Evolutionary conservation across 208 protist species (phyloP), one percentile per base, ranked within the genome.

Genomic region (Crithidia acanthocephali): DNA sequence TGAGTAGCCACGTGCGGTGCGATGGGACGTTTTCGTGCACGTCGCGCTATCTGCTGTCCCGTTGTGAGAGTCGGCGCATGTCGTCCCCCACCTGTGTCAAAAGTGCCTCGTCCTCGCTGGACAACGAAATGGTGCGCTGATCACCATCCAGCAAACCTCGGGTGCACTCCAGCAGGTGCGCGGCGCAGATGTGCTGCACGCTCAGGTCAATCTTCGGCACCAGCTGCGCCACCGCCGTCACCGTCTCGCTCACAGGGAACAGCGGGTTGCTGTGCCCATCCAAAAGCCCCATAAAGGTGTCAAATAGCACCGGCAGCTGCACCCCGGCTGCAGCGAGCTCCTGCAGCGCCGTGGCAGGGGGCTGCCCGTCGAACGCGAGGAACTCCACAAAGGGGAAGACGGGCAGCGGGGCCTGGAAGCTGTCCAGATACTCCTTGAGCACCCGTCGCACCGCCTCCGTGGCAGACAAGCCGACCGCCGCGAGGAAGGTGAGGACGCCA

Each of bases 121-220:
- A 76, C 48, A 90, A 51, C 20, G 63, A 20, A 18, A 76, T 48
- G n/a, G 66, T 58, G 15, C 61, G 80, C 42, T 78, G 70, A 48
- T 92, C 85, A 16, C 78, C 79, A 11, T 72, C 83, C 20, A 92
- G 62, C 48, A 91, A 28, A 23, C 79, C 75, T 13, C 79, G 82
- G 59, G 90, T 88, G 67, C 85, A 83, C 72, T 95, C 85, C 37
- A 91, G 76, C 37, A 95, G 65, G 60, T 92, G 83, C 5, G 85
- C 68, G 5, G 68, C 79, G 45, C 81, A 88, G 47, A 90, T 70
- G 15, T 75, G 63, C 33, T 76, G 86, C 45, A 80, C 77, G 28
- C 79, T 72, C 23, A 62, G 62, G 13, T 63, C 50, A 4, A 91
- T 72, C n/a, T 76, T 61, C 35, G 42, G 28, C 27, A 90, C 79